phyloP scores from a whole-genome alignment of 2,329 filamentous ascomycete genomes.

The Purpureocillium lavendulum region DNA sequence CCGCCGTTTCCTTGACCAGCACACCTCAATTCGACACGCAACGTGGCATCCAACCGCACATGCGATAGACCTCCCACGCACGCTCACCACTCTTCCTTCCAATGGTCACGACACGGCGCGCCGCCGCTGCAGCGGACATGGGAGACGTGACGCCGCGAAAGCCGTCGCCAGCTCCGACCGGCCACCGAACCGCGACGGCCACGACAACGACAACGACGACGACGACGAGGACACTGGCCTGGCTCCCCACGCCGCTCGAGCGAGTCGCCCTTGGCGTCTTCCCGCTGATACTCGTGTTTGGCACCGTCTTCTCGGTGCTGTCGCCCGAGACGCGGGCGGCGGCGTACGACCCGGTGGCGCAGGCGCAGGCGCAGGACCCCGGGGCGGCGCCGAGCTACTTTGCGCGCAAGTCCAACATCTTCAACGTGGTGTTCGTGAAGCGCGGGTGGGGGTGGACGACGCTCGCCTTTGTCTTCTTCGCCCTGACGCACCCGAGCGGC shows the following conservation, averaged over 20 bases:
- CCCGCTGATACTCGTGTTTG: slow-evolving; percentile 69
- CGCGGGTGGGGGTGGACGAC: slow-evolving; percentile 90
- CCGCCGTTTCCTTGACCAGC: no score
- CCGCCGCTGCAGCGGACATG: slow-evolving; percentile 2
- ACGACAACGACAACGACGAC: neutral
- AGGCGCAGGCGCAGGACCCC: slow-evolving; percentile 53
- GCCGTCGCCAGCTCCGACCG: no score
- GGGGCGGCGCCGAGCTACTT: slow-evolving; percentile 71
- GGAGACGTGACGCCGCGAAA: no score
- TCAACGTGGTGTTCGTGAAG: slow-evolving; percentile 94
- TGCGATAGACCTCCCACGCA: no score
- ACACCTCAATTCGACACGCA: no score
- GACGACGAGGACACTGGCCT: slow-evolving; percentile 40
- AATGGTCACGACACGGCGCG: slow-evolving; percentile 8
- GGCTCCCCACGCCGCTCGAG: slow-evolving; percentile 64
- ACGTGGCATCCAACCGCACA: no score
- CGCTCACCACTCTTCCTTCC: neutral
- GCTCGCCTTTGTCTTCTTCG: slow-evolving; percentile 60
- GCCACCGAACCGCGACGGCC: no score
- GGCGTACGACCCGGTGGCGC: slow-evolving; percentile 52
- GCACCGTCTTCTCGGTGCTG: slow-evolving; percentile 70
- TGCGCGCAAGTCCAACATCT: slow-evolving; percentile 83
- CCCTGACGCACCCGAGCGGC: slow-evolving; percentile 57
- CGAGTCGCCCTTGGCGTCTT: slow-evolving; percentile 59
- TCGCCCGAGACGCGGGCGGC: slow-evolving; percentile 62